These are phyloP conservation scores for Croton laevigatus DNA, from an alignment of 441 rosid species.

Conservation along the genomic window DNA sequence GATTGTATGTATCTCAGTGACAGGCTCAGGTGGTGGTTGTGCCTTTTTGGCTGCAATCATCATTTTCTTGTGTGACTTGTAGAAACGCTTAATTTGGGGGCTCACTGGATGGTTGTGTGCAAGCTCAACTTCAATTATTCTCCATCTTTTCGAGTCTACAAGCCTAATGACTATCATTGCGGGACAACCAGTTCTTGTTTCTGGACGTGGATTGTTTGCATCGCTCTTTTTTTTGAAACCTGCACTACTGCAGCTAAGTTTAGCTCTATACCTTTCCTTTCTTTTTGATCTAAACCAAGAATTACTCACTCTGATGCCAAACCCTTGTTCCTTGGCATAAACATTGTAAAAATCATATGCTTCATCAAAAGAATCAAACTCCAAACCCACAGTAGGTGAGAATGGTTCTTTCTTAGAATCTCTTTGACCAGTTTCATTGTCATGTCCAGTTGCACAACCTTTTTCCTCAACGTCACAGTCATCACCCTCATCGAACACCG, in stretches of 20 bases:
- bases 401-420: slow-evolving; percentile 29
- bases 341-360: slow-evolving; percentile 52
- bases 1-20: slow-evolving; percentile 41
- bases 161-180: slow-evolving; percentile 52
- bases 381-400: slow-evolving; percentile 52
- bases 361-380: slow-evolving; percentile 58
- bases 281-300: slow-evolving; percentile 54
- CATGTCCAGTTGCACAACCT: slow-evolving; percentile 23
- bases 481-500: slow-evolving; percentile 42
- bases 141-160: slow-evolving; percentile 50
- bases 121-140: slow-evolving; percentile 50
- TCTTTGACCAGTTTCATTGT: slow-evolving; percentile 26
- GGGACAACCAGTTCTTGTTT: slow-evolving; percentile 60
- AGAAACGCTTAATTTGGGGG: slow-evolving; percentile 43
- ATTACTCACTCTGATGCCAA: slow-evolving; percentile 55
- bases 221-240: slow-evolving; percentile 60
- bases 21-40: slow-evolving; percentile 35
- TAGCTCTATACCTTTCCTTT: slow-evolving; percentile 54
- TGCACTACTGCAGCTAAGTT: slow-evolving; percentile 59
- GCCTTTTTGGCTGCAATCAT: slow-evolving; percentile 41
- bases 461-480: slow-evolving; percentile 40
- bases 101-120: slow-evolving; percentile 49
- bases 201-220: slow-evolving; percentile 53
- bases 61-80: slow-evolving; percentile 51
- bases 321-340: slow-evolving; percentile 53